Base-by-base conservation (phyloP, 164 flowering plant genomes). In the Dillenia suffruticosa region DNA sequence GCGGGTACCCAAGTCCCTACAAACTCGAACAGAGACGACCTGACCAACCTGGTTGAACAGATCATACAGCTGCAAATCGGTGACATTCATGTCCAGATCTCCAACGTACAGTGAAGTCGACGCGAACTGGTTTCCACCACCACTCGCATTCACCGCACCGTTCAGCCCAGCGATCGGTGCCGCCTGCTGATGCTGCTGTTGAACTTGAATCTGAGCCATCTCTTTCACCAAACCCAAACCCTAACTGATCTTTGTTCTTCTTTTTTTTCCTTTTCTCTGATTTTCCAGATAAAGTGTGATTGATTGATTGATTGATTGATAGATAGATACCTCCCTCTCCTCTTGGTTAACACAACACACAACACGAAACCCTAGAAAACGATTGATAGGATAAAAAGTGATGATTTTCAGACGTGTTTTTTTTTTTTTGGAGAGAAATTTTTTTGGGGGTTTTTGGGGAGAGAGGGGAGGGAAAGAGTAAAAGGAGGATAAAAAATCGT, bases 1-100 rank as follows among this genome's bases (percentile, higher is more conserved):
- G 14, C 88, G 62, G 9, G 96, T 82, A 68, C 70, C 78, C 66
- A 85, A 43, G 74, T 89, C 97, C 70, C 91, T 72, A 63, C 96
- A 91, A 44, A 91, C 90, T 62, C 93, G 75, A 45, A 91, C 96
- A 3, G 93, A 85, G 16, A 87, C 87, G n/a, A 91, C 97, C 70
- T 66, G 84, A 10, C 86, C 93, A 5, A 79, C 74, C 77, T 78
- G 90, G 63, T 69, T 76, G 67, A 91, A 91, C 70, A 85, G 81
- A 73, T 91, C 92, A 54, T 77, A 91, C 44, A 91, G 80, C 83
- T 91, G 93, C 61, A 91, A 77, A 52, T 91, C 97, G 7, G 87
- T 84, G 10, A 88, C 93, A 56, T 71, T 85, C 16, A 58, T 1
- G 57, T 91, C 93, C 40, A 91, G 76, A 62, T 91, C 96, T 7